Conservation (phyloP, 371 early-diverging fungal genomes). For the Mortierella sp. region DNA sequence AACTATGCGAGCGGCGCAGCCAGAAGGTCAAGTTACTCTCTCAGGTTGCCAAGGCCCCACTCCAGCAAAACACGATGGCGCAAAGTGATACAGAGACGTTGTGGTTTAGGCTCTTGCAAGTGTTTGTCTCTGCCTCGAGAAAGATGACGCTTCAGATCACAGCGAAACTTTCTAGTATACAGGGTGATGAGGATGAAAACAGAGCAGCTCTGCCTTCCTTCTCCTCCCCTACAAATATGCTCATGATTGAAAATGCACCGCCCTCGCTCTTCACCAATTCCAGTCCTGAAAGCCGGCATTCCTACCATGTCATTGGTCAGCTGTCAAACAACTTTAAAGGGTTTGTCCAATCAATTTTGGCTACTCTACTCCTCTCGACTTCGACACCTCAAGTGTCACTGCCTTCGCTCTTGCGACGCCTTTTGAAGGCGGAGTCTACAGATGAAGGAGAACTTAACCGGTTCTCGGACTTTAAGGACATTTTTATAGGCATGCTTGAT, state of each 20-base stretch:
- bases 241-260: conserved; percentile 55
- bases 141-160: conserved; percentile 56
- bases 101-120: conserved; percentile 79
- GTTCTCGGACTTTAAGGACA: conserved; percentile 80
- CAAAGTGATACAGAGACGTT: conserved; percentile 68
- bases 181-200: conserved; percentile 3
- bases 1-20: conserved; percentile 68
- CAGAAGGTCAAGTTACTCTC: conserved; percentile 54
- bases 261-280: conserved; percentile 50
- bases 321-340: conserved; percentile 69
- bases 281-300: conserved; percentile 34
- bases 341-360: conserved; percentile 74
- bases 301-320: conserved; percentile 56
- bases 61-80: conserved; percentile 18
- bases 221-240: conserved; percentile 16
- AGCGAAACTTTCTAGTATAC: conserved; percentile 1
- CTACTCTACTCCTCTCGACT: conserved; percentile 71
- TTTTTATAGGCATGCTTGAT: conserved; percentile 82
- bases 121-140: conserved; percentile 61
- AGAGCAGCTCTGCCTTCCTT: neutral
- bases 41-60: conserved; percentile 28
- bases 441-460: conserved; percentile 60
- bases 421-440: conserved; percentile 68
- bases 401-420: conserved; percentile 71
- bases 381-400: conserved; percentile 76